These are phyloP conservation scores for Lonicera japonica DNA, from an alignment of 129 eudicot genomes.

Conservation along the genomic window DNA sequence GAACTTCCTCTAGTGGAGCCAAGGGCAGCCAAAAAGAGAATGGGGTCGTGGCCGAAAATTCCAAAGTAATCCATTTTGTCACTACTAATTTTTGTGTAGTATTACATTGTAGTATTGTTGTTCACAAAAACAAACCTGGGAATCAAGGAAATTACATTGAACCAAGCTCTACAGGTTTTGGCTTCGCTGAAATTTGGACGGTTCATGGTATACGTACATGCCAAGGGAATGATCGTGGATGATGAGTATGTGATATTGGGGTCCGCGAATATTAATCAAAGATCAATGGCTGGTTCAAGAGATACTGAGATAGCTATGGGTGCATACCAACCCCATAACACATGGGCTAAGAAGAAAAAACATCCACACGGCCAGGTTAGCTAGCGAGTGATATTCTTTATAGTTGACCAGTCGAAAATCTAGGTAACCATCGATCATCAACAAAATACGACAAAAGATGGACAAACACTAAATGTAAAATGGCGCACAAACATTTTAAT, in stretches of 20 bases:
- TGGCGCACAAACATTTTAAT: too few relatives aligned
- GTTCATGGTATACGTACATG: constrained; percentile 87
- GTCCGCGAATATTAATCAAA: constrained; percentile 88
- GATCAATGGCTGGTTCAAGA: constrained; percentile 95
- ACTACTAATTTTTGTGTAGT: too few relatives aligned
- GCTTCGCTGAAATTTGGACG: constrained; percentile 59
- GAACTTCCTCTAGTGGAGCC: constrained; percentile 32
- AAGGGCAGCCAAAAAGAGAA: constrained; percentile 18
- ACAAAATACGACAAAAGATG: too few relatives aligned
- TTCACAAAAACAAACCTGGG: neutral
- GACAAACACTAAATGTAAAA: too few relatives aligned
- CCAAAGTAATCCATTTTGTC: too few relatives aligned
- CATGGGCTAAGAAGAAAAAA: constrained; percentile 57
- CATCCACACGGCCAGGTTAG: constrained; percentile 79
- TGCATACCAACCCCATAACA: constrained; percentile 80
- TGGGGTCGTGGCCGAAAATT: too few relatives aligned
- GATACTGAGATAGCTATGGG: constrained; percentile 99
- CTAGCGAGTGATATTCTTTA: constrained; percentile 2
- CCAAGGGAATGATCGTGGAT: constrained; percentile 96
- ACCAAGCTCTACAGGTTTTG: constrained; percentile 38
- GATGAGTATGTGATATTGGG: constrained; percentile 87
- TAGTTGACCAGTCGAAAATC: too few relatives aligned
- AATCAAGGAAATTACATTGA: neutral
- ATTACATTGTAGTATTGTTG: constrained; percentile 12
- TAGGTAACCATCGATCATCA: too few relatives aligned